Conservation (phyloP, 345 rosid genomes). For the Sapria himalayana region DNA sequence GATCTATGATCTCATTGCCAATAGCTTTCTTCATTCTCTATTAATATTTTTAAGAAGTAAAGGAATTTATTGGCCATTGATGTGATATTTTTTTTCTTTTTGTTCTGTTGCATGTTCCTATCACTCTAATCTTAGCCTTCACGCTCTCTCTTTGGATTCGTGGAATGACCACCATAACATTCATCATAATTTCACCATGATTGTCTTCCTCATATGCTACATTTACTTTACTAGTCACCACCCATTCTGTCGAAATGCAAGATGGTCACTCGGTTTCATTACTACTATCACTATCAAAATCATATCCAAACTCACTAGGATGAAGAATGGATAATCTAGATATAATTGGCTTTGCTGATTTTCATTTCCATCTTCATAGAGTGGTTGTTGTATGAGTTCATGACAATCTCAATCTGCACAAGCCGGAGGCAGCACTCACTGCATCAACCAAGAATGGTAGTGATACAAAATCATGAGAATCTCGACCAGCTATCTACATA, state of each 20-base stretch:
- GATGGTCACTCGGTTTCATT: neutral
- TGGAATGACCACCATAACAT: conserved; percentile 55
- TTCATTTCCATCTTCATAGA: conserved; percentile 74
- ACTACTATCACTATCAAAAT: neutral
- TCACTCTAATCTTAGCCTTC: conserved; percentile 34
- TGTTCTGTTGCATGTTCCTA: conserved; percentile 35
- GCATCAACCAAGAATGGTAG: no score
- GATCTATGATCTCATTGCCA: conserved; percentile 61
- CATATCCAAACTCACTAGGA: neutral
- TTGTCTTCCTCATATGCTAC: conserved; percentile 33
- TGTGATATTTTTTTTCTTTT: conserved; percentile 56
- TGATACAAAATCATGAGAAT: no score
- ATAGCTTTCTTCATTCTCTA: conserved; percentile 57
- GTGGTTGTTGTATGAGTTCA: conserved; percentile 99
- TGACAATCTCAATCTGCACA: conserved; percentile 50
- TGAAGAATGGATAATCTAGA: conserved; percentile 37
- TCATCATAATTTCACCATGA: conserved; percentile 36
- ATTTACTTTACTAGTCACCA: conserved; percentile 17
- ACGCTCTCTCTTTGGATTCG: conserved; percentile 34
- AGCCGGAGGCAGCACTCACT: conserved; percentile 38
- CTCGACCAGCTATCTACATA: no score
- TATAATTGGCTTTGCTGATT: conserved; percentile 54
- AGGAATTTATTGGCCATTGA: conserved; percentile 71
- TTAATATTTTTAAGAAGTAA: conserved; percentile 66
- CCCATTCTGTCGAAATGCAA: conserved; percentile 1